These are phyloP conservation scores for Ceriops zippeliana DNA, from an alignment of 345 rosid genomes.

Conservation along the genomic window DNA sequence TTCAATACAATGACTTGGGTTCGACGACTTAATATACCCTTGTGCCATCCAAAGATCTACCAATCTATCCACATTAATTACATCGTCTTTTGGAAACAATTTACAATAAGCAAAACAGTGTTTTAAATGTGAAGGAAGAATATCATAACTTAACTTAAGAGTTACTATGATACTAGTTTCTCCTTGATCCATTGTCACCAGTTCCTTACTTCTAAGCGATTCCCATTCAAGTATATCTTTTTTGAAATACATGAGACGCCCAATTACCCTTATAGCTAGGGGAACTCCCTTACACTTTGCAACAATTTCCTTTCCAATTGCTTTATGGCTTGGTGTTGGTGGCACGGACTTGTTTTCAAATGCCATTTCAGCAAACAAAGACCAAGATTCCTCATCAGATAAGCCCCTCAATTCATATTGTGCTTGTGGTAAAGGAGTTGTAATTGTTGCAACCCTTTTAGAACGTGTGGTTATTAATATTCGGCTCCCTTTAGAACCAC, in stretches of 20 bases:
- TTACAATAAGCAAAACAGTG: slow-evolving; percentile 31
- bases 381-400: not conserved
- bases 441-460: slow-evolving; percentile 13
- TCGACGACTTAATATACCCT: too few species aligned
- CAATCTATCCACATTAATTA: not conserved
- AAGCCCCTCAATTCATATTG: slow-evolving; percentile 4
- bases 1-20: too few species aligned
- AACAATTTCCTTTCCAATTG: slow-evolving; percentile 13
- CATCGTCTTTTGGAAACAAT: slow-evolving; percentile 20
- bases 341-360: too few species aligned
- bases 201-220: not conserved
- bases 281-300: not conserved
- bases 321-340: too few species aligned
- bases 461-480: slow-evolving; percentile 23
- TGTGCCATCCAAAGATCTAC: slow-evolving; percentile 18
- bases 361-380: too few species aligned
- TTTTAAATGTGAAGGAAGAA: slow-evolving; percentile 26
- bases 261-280: slow-evolving; percentile 15
- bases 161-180: too few species aligned
- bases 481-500: not conserved
- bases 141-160: not conserved
- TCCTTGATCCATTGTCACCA: too few species aligned
- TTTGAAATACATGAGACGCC: slow-evolving; percentile 9
- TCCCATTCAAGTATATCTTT: slow-evolving; percentile 16
- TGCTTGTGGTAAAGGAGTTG: not conserved